Evolutionary conservation across 352 stramenopile genomes (phyloP).

Genomic region (Globisporangium radiosum): DNA sequence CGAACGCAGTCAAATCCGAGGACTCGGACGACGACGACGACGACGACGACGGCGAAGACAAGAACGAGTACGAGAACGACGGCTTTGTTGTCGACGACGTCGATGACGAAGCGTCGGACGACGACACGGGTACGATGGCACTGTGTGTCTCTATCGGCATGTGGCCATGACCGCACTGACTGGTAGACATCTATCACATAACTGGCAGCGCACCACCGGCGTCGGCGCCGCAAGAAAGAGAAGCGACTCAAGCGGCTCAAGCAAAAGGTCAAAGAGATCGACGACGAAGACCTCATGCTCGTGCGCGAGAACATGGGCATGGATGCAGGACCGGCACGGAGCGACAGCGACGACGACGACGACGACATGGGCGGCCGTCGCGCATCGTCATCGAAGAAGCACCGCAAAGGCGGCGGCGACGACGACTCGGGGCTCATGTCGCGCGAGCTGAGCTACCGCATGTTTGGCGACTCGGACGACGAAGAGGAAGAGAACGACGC

Average conservation of each 20-base stretch:
- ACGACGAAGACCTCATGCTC: constrained; percentile 84
- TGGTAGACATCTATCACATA: neutral
- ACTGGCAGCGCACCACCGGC: constrained; percentile 43
- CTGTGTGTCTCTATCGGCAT: neutral
- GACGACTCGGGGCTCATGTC: constrained; percentile 80
- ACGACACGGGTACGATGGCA: constrained; percentile 45
- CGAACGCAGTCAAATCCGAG: constrained; percentile 37
- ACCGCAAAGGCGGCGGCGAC: constrained; percentile 27
- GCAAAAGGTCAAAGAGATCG: constrained; percentile 84
- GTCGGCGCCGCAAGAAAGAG: constrained; percentile 78
- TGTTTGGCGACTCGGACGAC: constrained; percentile 87
- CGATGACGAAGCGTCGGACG: constrained; percentile 68
- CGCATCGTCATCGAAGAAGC: constrained; percentile 46
- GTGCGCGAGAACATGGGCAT: constrained; percentile 88
- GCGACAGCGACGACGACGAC: constrained; percentile 68
- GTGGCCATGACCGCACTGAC: neutral
- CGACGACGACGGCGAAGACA: constrained; percentile 81
- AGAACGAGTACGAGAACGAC: constrained; percentile 87
- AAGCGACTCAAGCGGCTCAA: constrained; percentile 85
- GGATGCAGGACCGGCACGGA: constrained; percentile 62
- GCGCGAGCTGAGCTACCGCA: constrained; percentile 80
- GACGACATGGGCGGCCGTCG: constrained; percentile 42
- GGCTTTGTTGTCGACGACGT: constrained; percentile 84
- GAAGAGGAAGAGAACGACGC: constrained; percentile 57
- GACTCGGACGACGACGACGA: constrained; percentile 74